Percentiles rank a stretch among this genome's conserved stretches.
phyloP scores from a whole-genome alignment of 768 basidiomycete species.

The Psilocybe azurescens region DNA sequence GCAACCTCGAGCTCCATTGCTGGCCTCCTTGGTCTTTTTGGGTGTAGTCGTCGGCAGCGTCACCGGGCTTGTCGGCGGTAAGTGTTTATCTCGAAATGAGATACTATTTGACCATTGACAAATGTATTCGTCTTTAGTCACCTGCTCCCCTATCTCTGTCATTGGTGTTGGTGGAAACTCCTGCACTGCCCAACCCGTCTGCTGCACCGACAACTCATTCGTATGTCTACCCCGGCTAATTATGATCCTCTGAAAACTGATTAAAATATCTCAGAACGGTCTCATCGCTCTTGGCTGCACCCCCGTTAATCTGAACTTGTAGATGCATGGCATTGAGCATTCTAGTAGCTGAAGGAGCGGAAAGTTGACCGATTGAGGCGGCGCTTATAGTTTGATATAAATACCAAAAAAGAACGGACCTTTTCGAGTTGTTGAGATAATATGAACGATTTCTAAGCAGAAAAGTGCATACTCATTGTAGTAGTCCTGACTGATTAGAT shows the following conservation, averaged over 20 bases:
- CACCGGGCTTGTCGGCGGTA: constrained; percentile 23
- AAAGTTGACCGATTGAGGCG: not conserved
- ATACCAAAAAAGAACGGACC: not conserved
- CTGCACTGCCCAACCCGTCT: constrained; percentile 32
- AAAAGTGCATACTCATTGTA: too few species aligned
- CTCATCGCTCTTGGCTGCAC: constrained; percentile 35
- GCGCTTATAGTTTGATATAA: not conserved
- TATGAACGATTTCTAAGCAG: too few species aligned
- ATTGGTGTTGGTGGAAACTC: constrained; percentile 29
- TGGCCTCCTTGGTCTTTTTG: constrained; percentile 29
- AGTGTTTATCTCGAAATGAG: not conserved
- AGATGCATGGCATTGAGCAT: not conserved
- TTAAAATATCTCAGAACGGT: constrained; percentile 24
- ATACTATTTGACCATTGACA: not conserved
- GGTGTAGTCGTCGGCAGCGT: constrained; percentile 26
- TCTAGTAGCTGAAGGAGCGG: too few species aligned
- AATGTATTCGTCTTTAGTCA: constrained; percentile 16
- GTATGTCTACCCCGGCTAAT: constrained; percentile 10
- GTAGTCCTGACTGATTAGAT: too few species aligned
- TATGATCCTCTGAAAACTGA: not conserved
- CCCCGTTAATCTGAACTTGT: constrained; percentile 34
- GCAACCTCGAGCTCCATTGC: constrained; percentile 17
- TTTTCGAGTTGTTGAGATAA: too few species aligned
- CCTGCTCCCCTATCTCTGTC: constrained; percentile 34
- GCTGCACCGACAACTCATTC: constrained; percentile 35